Conservation (phyloP, 345 rosid species). For the Melaleuca alternifolia region DNA sequence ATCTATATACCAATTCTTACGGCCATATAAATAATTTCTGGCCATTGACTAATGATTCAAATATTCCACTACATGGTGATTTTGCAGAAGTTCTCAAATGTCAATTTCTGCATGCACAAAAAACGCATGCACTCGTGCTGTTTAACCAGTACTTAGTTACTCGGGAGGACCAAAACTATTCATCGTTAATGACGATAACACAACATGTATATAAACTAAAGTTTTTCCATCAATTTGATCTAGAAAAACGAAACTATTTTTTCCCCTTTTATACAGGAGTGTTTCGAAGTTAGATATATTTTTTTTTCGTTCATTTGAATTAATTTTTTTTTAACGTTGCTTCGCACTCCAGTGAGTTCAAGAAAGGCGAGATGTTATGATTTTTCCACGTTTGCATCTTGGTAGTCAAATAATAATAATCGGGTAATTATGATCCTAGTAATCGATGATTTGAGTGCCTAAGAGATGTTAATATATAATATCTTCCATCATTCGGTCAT, state of each 20-base stretch:
- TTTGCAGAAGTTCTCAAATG: not conserved
- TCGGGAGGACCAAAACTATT: not conserved
- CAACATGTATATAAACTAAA: not conserved
- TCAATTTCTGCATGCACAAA: not conserved
- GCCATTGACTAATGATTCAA: not conserved
- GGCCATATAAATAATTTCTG: not conserved
- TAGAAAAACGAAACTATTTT: accelerated
- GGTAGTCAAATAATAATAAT: not conserved
- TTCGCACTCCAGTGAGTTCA: not conserved
- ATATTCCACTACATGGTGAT: not conserved
- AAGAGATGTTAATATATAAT: not conserved
- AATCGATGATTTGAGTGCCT: not conserved
- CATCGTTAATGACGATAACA: not conserved
- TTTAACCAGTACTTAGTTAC: not conserved
- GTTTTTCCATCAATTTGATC: not conserved
- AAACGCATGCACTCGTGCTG: not conserved
- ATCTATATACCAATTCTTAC: not conserved
- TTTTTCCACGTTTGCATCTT: not conserved
- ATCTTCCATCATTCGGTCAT: not conserved
- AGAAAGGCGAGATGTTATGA: not conserved
- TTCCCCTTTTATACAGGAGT: not conserved
- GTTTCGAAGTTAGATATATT: not conserved
- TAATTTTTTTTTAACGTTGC: not conserved
- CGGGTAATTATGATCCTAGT: not conserved
- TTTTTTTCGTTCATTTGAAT: not conserved